These are phyloP conservation scores for Sporothrix schenckii DNA, from an alignment of 2,329 filamentous ascomycete genomes.

Conservation along the genomic window DNA sequence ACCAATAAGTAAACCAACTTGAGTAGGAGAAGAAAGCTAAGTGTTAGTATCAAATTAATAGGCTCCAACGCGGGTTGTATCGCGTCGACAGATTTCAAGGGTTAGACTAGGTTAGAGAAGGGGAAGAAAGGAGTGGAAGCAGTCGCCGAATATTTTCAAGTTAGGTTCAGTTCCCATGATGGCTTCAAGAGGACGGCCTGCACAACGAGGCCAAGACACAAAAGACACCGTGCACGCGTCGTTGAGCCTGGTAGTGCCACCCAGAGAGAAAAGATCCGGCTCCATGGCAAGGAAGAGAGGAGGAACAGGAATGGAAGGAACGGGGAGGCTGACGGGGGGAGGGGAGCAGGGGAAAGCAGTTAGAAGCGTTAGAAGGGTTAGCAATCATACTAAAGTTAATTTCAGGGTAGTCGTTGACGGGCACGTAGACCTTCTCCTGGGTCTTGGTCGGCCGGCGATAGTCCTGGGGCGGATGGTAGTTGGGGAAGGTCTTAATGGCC, in stretches of 20 bases:
- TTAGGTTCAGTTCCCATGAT: slow-evolving; percentile 40
- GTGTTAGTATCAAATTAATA: slow-evolving; percentile 74
- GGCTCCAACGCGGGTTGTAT: background rate
- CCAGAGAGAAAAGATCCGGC: slow-evolving; percentile 27
- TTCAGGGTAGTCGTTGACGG: slow-evolving; percentile 99
- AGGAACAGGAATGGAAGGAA: background rate
- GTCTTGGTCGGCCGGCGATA: slow-evolving; percentile 99
- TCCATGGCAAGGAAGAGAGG: background rate
- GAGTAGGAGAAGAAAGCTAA: slow-evolving; percentile 70
- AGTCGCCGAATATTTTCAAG: slow-evolving; percentile 34
- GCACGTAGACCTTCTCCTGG: slow-evolving; percentile 99
- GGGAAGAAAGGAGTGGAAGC: background rate
- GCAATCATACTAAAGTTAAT: slow-evolving; percentile 99
- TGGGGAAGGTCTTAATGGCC: slow-evolving; percentile 99
- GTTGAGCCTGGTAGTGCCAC: slow-evolving; percentile 47
- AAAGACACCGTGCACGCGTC: slow-evolving; percentile 32
- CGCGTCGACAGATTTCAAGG: slow-evolving; percentile 36
- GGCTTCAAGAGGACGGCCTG: slow-evolving; percentile 40
- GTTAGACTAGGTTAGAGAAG: slow-evolving; percentile 39
- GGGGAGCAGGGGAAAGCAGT: slow-evolving; percentile 46
- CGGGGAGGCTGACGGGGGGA: background rate
- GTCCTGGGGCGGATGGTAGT: slow-evolving; percentile 97
- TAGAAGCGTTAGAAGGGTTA: slow-evolving; percentile 94
- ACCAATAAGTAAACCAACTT: slow-evolving; percentile 99
- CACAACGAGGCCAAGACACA: slow-evolving; percentile 33